Evolutionary conservation across 2,329 filamentous ascomycete genomes (phyloP), one percentile per base, ranked within the genome.

Genomic region (Aspergillus sp.): DNA sequence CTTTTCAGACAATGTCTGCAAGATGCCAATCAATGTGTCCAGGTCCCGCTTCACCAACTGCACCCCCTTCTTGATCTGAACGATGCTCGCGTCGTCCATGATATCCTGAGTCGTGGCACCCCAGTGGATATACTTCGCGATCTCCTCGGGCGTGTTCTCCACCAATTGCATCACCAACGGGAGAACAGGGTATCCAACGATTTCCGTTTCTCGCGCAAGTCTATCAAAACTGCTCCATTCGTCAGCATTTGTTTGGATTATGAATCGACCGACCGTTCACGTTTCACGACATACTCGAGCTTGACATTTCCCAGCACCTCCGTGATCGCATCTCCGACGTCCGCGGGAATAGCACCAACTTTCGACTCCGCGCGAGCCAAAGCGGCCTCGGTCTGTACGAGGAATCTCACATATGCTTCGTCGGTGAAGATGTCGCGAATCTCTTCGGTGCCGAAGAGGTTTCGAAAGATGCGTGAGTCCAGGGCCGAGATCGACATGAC

Each of bases 61-160:
- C 14, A 86, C 70, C 0, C 82, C 83, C 12, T 76, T 64, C 47
- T 82, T 80, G 68, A 85, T 83, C 63, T 85, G 84, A 9, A 86
- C 65, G 1, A 84, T 73, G 12, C 78, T 80, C 0, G 83, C 84
- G 0, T 80, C 72, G 62, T 85, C 84, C 83, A 85, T 85, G 59
- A 85, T 85, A 63, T 86, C 83, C 62, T 86, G 84, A 0, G 84
- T 86, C 0, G 84, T 85, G 1, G 83, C 82, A 9, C 84, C 84
- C 83, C 83, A 85, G 66, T 85, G 83, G 11, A 85, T 78, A 63
- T 83, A 85, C 59, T 78, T 75, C n/a, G 70, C 75, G 12, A 67
- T 68, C 5, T 72, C 64, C 32, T 73, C 69, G 14, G 66, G 68
- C 24, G 66, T 70, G n/a, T 69, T 69, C 29, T 72, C 70, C 1